Base-by-base conservation (phyloP, 1,284 basidiomycete genomes). In the Sporisorium scitamineum region DNA sequence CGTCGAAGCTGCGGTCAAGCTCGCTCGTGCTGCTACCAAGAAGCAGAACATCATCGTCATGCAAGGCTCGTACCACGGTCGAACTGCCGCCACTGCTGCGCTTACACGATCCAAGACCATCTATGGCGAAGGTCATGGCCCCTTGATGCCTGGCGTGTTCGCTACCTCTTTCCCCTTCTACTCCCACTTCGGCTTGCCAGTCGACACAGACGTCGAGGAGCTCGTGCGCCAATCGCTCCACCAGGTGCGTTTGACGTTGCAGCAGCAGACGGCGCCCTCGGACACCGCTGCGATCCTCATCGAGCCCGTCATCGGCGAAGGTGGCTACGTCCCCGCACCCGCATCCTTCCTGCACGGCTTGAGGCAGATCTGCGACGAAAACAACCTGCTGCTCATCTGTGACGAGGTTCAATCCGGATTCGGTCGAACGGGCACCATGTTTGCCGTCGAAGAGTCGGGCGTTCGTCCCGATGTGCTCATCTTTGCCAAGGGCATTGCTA, bases 401-500 rank as follows among this genome's bases (percentile, higher is more conserved):
- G 96, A 99, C 84, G 96, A 99, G 87, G 95, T 99, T 72, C 96
- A 99, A 87, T 97, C 95, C 29, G 83, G 83, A 3, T 73, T 81
- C 45, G 83, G 80, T 13, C 70, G 83, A 26, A 85, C 83, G n/a
- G 83, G 83, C n/a, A 79, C 67, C 54, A 81, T 83, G 80, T 76
- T 83, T 20, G 94, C 92, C 71, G 93, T 90, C 82, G 92, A 97
- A 82, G 92, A 95, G 85, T 83, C 84, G 9, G 89, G 90, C 69
- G 91, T 97, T 56, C 88, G 89, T 62, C 94, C 95, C 7, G 95
- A 98, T 85, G 91, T 98, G 69, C 87, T 97, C 87, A 87, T 92
- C 56, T 92, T 94, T 74, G 95, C 96, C 48, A 98, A 98, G 90
- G 95, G 95, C 18, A 88, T 97, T 22, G 95, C 94, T 37, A 95